These are phyloP conservation scores for Excoecaria cochinchinensis DNA, from an alignment of 345 rosid species.

Conservation along the genomic window DNA sequence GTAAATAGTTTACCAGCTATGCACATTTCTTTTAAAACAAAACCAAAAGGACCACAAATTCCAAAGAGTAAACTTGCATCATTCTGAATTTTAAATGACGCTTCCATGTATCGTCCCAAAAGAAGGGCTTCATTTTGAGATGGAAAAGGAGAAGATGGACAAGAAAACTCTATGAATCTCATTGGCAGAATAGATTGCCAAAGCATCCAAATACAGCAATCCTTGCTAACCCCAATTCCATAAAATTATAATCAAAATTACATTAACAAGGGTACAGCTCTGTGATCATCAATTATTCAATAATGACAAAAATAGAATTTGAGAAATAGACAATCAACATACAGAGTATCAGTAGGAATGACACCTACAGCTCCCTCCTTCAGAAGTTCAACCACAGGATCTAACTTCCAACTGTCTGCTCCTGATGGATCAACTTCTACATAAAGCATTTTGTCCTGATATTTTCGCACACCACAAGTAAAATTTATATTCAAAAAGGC, in stretches of 20 bases:
- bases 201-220: not conserved
- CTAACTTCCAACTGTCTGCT: conserved; percentile 68
- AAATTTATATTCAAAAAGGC: too few relatives aligned
- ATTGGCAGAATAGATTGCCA: not conserved
- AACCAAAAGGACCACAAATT: not conserved
- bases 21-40: not conserved
- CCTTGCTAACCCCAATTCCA: not conserved
- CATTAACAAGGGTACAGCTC: not conserved
- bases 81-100: not conserved
- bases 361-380: conserved; percentile 92
- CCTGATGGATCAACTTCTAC: conserved; percentile 74
- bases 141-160: not conserved
- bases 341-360: conserved; percentile 91
- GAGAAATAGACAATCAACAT: conserved; percentile 9
- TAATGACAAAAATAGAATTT: not conserved
- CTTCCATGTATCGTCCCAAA: not conserved
- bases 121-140: not conserved
- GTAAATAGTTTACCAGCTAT: too few relatives aligned
- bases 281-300: not conserved
- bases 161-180: not conserved
- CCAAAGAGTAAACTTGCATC: not conserved
- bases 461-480: not conserved
- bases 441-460: conserved; percentile 59
- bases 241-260: not conserved
- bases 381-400: conserved; percentile 61